Conservation (phyloP, 176 grass and related monocot genomes). For the Oryza rufipogon region DNA sequence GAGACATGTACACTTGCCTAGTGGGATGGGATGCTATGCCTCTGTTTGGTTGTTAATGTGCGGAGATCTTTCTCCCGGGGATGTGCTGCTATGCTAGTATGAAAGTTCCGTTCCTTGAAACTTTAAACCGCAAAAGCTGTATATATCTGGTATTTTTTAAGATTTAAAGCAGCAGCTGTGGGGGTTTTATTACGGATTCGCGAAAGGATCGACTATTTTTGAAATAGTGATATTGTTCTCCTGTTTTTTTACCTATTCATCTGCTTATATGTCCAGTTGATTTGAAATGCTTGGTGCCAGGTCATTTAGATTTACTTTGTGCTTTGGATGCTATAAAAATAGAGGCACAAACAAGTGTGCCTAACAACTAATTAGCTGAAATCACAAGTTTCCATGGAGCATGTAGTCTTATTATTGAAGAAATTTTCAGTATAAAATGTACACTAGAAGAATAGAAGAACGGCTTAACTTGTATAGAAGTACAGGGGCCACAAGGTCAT, state of each 20-base stretch:
- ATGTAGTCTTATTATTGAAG: neutral
- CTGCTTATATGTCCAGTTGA: neutral
- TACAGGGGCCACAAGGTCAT: neutral
- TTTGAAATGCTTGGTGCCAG: too few species aligned
- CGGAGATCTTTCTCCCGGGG: neutral
- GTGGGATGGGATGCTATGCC: too few species aligned
- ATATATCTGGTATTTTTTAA: neutral
- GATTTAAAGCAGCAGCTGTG: neutral
- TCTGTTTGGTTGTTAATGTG: neutral
- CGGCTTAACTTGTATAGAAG: neutral
- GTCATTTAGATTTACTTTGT: too few species aligned
- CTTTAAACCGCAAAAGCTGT: neutral
- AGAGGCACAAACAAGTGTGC: neutral
- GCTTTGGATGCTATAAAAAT: neutral
- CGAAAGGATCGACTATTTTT: neutral
- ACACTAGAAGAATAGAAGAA: neutral
- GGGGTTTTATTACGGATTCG: neutral
- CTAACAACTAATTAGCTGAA: neutral
- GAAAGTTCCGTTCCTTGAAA: neutral
- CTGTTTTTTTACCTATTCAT: neutral
- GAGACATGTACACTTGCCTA: neutral
- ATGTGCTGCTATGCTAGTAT: neutral
- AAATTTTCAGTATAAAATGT: constrained; percentile 3
- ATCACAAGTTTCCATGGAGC: neutral
- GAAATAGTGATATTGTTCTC: neutral